Base-by-base conservation (phyloP, 495 filamentous ascomycete species). In the Pyrenula aspistea region DNA sequence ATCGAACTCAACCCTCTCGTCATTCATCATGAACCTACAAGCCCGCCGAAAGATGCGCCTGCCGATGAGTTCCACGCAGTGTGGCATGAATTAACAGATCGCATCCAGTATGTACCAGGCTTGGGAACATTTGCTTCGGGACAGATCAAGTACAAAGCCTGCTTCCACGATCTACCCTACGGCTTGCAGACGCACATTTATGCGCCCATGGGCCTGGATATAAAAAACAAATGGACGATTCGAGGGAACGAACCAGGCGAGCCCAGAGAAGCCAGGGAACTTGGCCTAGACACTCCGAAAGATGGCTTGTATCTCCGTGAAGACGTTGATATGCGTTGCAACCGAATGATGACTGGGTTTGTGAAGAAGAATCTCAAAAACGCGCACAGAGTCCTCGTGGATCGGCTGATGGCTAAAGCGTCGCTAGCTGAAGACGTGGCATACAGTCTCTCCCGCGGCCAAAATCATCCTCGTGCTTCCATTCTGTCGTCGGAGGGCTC, bases 1-100 rank as follows among this genome's bases (percentile, higher is more conserved):
- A 91, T 91, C 62, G 83, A 88, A 49, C 73, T 91, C 23, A 93
- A 91, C 66, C 88, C 88, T 0, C 76, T 91, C 4, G 86, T 93
- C 53, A 78, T 84, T 51, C 78, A 84, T 42, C 78, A 86, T 48
- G 76, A 83, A 56, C 75, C 76, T 0, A 84, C 84, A 66, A 74
- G 74, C 22, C 73, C 86, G 0, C 87, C 86, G 0, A 62, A 71
- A 12, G 74, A 83, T 63, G 82, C 85, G 4, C 61, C 72, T 3
- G 66, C 79, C 8, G 88, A 93, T 58, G 85, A 90, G 67, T 77
- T 71, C 52, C 73, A 82, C 56, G 86, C 79, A 55, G 72, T 70
- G 4, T 93, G 88, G 88, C 90, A 89, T 65, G 69, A 70, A 51
- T 66, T 73, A 50, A 66, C 61, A 48, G 85, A 91, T 70, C 81